Conservation (phyloP, 106 monocot species). For the Dendrobium nobile region DNA sequence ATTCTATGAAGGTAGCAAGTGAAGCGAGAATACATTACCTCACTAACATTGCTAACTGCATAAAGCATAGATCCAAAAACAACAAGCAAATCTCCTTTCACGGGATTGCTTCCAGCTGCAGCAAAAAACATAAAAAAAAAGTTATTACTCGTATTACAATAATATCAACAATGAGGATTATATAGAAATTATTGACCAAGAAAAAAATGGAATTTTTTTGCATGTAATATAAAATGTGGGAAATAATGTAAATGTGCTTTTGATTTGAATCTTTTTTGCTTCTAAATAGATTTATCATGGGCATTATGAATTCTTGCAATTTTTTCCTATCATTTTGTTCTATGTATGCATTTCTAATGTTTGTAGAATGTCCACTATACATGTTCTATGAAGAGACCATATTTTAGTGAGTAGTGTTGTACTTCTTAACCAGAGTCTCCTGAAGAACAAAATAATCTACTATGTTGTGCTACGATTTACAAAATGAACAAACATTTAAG, state of each 20-base stretch:
- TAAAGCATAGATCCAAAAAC: constrained; percentile 41
- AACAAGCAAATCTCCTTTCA: constrained; percentile 41
- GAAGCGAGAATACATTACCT: constrained; percentile 18
- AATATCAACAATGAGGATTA: not conserved
- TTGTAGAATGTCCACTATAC: no score
- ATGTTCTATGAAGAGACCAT: no score
- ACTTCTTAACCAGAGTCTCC: no score
- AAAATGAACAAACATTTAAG: no score
- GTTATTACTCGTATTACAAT: not conserved
- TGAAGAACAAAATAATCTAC: no score
- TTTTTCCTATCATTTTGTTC: no score
- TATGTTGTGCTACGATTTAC: no score
- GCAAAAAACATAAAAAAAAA: constrained; percentile 5
- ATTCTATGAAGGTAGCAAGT: not conserved
- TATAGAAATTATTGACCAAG: not conserved
- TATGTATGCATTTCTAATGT: no score
- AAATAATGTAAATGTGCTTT: not conserved
- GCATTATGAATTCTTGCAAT: not conserved
- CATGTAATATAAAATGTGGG: not conserved
- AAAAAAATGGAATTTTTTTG: not conserved
- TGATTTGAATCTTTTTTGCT: not conserved
- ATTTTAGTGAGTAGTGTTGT: no score
- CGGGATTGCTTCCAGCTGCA: constrained; percentile 20
- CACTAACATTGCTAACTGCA: constrained; percentile 41
- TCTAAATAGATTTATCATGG: not conserved